Evolutionary conservation across 2,329 filamentous ascomycete species (phyloP), one percentile per base, ranked within the genome.

Genomic region (Exserohilum turcica): DNA sequence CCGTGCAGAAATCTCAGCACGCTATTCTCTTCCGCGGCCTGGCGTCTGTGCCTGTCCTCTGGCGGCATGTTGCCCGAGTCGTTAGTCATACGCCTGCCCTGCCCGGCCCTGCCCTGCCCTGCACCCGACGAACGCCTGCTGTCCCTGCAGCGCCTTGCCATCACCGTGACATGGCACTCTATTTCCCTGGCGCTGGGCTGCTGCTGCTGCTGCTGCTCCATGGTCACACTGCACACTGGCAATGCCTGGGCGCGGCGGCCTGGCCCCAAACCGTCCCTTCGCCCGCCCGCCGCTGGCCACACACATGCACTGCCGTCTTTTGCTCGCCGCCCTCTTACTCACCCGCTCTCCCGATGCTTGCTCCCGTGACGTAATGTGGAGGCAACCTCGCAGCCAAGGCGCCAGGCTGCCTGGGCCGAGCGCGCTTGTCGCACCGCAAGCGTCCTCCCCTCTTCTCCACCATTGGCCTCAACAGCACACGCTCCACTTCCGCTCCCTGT

Each of bases 401-500:
- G 37, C 58, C 57, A 61, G 48, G 45, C 50, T 47, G 46, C 55
- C 53, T 39, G 54, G 61, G 60, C 64, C 62, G 60, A 64, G 64
- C 54, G 50, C 49, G 51, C 64, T 63, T 61, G 55, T 65, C 59
- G 54, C 50, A 61, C 57, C 48, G 54, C 59, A 65, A 66, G 61
- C 60, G 57, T 58, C 43, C 51, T 63, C 57, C 60, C 49, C 56
- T 55, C 43, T 45, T 54, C 56, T 60, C 59, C 57, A 57, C 59
- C 61, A 66, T 64, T 67, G 63, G 63, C 39, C 44, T 48, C 58
- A 64, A 57, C 50, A 51, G 35, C 52, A 28, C 53, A 52, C 37
- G 56, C 50, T 59, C 65, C 65, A 67, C 62, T 51, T 28, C n/a
- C 52, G 52, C 43, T 51, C 55, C 65, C 59, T 65, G 65, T 55